Evolutionary conservation across 2,329 filamentous ascomycete genomes (phyloP).

Genomic region (Hypoxylon sp.): DNA sequence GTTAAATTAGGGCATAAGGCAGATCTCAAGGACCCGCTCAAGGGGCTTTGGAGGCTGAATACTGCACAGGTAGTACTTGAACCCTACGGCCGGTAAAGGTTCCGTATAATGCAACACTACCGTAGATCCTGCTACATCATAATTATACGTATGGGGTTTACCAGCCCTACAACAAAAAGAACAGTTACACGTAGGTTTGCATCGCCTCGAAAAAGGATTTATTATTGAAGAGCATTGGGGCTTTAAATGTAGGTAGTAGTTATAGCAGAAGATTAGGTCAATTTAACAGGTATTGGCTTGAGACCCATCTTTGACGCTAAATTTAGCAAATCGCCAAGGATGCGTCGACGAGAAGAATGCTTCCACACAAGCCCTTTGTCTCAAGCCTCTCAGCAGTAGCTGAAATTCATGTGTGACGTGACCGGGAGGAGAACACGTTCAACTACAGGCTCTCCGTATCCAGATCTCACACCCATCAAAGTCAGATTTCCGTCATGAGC

Average conservation of each 20-base stretch:
- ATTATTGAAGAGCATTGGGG: too few relatives aligned
- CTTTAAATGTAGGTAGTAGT: too few relatives aligned
- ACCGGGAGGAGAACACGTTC: neutral
- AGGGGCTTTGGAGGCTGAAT: slow-evolving; percentile 13
- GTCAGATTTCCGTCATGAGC: neutral
- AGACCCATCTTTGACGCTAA: slow-evolving; percentile 6
- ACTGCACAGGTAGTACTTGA: neutral
- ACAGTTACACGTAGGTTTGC: neutral
- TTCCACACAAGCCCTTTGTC: slow-evolving; percentile 3
- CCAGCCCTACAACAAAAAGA: neutral
- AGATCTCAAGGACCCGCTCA: slow-evolving; percentile 6
- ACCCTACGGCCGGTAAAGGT: slow-evolving; percentile 1
- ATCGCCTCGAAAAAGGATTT: neutral
- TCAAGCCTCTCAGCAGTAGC: neutral
- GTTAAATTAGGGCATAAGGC: slow-evolving; percentile 31
- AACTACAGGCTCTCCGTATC: neutral
- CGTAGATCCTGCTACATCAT: slow-evolving; percentile 10
- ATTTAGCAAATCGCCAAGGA: slow-evolving; percentile 18
- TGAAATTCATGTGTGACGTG: neutral
- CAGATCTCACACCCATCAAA: neutral
- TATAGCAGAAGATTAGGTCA: too few relatives aligned
- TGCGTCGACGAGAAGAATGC: neutral
- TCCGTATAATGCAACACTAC: slow-evolving; percentile 13
- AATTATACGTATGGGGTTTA: neutral
- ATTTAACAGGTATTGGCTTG: too few relatives aligned